Conservation (phyloP, 148 eudicot genomes). For the Rhododendron ferrugineum region DNA sequence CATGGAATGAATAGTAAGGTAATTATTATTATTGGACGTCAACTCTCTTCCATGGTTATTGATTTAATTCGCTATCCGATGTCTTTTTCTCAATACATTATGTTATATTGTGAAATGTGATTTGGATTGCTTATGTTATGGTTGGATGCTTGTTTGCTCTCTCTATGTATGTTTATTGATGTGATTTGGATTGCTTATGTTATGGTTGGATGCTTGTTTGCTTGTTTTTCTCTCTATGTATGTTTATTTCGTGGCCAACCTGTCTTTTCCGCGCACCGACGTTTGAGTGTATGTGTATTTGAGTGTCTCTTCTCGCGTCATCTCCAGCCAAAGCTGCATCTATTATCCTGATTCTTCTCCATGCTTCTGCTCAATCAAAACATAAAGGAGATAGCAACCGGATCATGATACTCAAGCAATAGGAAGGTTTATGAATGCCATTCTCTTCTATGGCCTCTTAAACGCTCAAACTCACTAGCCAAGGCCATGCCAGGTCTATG, state of each 20-base stretch:
- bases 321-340: no score
- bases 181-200: no score
- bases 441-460: background rate
- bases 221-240: background rate
- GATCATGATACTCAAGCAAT: no score
- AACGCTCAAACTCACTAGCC: background rate
- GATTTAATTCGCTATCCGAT: background rate
- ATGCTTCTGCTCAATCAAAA: no score
- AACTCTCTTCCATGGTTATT: background rate
- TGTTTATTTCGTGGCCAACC: background rate
- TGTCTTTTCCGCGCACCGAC: background rate
- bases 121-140: background rate
- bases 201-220: background rate
- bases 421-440: no score
- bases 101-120: background rate
- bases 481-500: background rate
- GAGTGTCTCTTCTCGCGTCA: no score
- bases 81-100: background rate
- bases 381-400: no score
- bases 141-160: background rate
- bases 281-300: no score
- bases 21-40: background rate
- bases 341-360: no score
- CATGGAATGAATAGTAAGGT: slow-evolving; percentile 73
- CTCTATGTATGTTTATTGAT: background rate